Evolutionary conservation across 163 green algal species (phyloP).

Genomic region (Coccomyxa subellipsoidea): DNA sequence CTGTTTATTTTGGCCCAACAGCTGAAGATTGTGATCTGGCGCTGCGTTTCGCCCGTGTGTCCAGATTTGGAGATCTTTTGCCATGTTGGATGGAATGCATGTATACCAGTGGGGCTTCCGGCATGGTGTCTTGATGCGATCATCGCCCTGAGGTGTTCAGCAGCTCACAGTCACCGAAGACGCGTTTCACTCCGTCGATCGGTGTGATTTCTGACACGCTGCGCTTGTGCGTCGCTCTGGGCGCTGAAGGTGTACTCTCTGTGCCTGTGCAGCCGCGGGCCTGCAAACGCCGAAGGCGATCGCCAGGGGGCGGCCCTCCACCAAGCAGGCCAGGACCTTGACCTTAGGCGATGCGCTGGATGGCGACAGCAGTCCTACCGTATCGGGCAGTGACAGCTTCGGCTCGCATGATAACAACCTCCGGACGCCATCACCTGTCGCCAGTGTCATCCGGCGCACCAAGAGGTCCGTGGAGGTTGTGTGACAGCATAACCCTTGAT

Average conservation of each 20-base stretch:
- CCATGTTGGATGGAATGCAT: too few relatives aligned
- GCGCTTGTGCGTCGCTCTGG: not conserved
- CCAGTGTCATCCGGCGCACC: not conserved
- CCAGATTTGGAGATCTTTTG: too few relatives aligned
- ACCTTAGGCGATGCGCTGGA: not conserved
- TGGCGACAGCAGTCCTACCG: not conserved
- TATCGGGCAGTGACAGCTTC: not conserved
- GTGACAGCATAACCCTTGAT: not conserved
- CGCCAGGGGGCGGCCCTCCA: not conserved
- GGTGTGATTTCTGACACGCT: not conserved
- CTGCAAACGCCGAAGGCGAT: conserved; percentile 10
- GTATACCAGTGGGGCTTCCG: too few relatives aligned
- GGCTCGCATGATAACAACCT: not conserved
- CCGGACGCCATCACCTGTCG: not conserved
- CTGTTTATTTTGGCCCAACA: not conserved
- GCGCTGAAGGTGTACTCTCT: not conserved
- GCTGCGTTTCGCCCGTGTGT: not conserved
- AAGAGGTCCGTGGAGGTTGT: not conserved
- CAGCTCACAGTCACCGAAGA: not conserved
- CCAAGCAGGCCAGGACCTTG: not conserved
- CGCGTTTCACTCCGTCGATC: not conserved
- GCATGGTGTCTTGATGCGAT: not conserved
- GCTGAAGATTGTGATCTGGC: not conserved
- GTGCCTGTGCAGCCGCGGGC: not conserved
- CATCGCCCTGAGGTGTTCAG: not conserved